These are phyloP conservation scores for Tulasnella calospora DNA, from an alignment of 768 basidiomycete genomes.

Conservation along the genomic window DNA sequence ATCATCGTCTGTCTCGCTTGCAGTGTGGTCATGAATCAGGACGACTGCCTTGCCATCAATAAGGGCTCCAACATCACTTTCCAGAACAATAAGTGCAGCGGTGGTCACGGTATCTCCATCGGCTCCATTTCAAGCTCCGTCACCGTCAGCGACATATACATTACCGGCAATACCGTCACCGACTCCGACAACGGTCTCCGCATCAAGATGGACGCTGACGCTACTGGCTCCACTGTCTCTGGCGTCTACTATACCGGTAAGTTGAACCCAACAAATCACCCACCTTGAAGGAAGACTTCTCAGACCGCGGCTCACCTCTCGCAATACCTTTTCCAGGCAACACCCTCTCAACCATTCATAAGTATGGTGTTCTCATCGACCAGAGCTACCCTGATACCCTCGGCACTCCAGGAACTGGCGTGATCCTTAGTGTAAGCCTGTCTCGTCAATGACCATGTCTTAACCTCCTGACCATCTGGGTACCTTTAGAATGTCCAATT, in stretches of 20 bases:
- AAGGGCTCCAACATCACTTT: constrained; percentile 30
- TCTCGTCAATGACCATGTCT: background rate
- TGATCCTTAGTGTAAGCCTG: constrained; percentile 50
- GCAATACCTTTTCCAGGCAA: constrained; percentile 41
- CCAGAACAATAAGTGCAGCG: constrained; percentile 48
- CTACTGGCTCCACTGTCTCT: constrained; percentile 30
- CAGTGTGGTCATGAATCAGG: constrained; percentile 36
- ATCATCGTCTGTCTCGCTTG: background rate
- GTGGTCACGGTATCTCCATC: constrained; percentile 63
- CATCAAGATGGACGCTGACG: constrained; percentile 42
- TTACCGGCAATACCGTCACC: constrained; percentile 51
- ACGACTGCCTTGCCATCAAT: constrained; percentile 60
- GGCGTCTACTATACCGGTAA: constrained; percentile 29
- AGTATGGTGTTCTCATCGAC: constrained; percentile 58
- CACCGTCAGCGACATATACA: constrained; percentile 46
- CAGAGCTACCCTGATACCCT: constrained; percentile 57
- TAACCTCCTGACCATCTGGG: background rate
- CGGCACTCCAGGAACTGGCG: constrained; percentile 54
- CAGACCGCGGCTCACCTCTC: background rate
- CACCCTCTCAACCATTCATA: constrained; percentile 45
- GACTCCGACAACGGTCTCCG: constrained; percentile 47
- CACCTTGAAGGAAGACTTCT: background rate
- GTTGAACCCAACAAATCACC: background rate
- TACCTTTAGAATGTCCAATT: constrained; percentile 14
- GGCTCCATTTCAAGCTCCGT: constrained; percentile 51